phyloP scores from a whole-genome alignment of 306 rosid genomes.

The Citrullus amarus region DNA sequence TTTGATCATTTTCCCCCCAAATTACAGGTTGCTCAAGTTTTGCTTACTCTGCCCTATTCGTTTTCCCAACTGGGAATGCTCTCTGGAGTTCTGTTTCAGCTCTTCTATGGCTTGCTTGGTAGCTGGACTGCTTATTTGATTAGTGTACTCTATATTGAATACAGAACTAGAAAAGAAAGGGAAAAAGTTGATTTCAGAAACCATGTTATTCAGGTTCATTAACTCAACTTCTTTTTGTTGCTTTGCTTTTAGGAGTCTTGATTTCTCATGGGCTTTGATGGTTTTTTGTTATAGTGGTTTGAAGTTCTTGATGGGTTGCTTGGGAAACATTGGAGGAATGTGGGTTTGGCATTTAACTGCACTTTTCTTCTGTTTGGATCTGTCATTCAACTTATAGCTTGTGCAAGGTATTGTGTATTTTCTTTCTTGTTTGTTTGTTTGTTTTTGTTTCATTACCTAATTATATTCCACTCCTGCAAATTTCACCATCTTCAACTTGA shows the following conservation, averaged over 20 bases:
- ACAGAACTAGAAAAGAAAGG: slow-evolving; percentile 92
- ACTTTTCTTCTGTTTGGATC: slow-evolving; percentile 99
- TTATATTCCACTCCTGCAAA: background rate
- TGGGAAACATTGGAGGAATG: slow-evolving; percentile 98
- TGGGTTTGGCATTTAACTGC: slow-evolving; percentile 95
- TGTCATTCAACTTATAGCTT: slow-evolving; percentile 94
- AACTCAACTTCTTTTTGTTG: background rate
- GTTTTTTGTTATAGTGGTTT: slow-evolving; percentile 50
- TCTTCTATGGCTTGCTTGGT: slow-evolving; percentile 77
- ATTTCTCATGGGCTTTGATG: slow-evolving; percentile 19
- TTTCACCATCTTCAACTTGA: background rate
- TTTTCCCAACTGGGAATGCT: slow-evolving; percentile 94
- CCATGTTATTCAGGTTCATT: slow-evolving; percentile 82
- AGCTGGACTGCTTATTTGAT: slow-evolving; percentile 99
- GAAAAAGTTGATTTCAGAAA: slow-evolving; percentile 87
- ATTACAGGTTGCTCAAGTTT: slow-evolving; percentile 93
- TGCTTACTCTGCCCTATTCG: slow-evolving; percentile 89
- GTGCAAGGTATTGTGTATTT: slow-evolving; percentile 62
- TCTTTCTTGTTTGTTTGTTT: slow-evolving; percentile 11
- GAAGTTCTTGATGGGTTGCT: slow-evolving; percentile 98
- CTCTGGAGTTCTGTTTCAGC: slow-evolving; percentile 83
- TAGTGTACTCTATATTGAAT: slow-evolving; percentile 80
- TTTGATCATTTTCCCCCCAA: background rate
- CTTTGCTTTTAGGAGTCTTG: background rate
- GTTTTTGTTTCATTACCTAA: slow-evolving; percentile 5